Evolutionary conservation across 2,329 filamentous ascomycete genomes (phyloP), one percentile per base, ranked within the genome.

Genomic region (Beauveria rudraprayagi): DNA sequence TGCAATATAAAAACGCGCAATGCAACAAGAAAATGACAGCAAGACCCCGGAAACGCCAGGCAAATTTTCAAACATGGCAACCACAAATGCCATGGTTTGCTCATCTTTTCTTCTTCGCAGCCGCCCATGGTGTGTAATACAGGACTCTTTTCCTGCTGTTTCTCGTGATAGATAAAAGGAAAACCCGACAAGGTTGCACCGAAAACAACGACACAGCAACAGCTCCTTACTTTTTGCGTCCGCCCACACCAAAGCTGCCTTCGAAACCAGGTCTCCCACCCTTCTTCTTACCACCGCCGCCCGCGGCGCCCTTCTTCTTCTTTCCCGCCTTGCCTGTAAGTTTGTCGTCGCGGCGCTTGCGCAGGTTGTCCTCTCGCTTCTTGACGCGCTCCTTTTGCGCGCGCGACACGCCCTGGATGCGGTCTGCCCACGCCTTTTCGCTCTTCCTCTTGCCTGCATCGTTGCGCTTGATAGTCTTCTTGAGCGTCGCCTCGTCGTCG

Each of bases 391-490:
- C 87, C 58, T 91, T 89, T 71, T 89, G 89, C 54, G 89, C 80
- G 75, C 89, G 88, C 66, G 84, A 82, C 54, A 97, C 86, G 34
- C 87, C 87, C 30, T 88, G 84, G 44, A 84, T 77, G 54, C 90
- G 82, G 61, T 91, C 89, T 52, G 78, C 82, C 90, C 94, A 97
- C 70, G 94, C 91, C 71, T 89, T 88, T 73, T 91, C 91, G 71
- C 90, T 95, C 84, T 94, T 96, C 76, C 87, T 88, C 84, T 97
- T 97, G 57, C 83, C 79, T 66, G 87, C 85, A 69, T 97, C 91
- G 78, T 96, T 95, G 66, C 93, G 87, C 82, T 97, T 97, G 66
- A 97, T 80, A 0, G 92, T 90, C 80, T 96, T 97, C 81, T 96
- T 97, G 30, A 99, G 81, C 61, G 96, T 77, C 51, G 83, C 85